phyloP scores from a whole-genome alignment of 306 rosid genomes.

The Trichosanthes truncata region DNA sequence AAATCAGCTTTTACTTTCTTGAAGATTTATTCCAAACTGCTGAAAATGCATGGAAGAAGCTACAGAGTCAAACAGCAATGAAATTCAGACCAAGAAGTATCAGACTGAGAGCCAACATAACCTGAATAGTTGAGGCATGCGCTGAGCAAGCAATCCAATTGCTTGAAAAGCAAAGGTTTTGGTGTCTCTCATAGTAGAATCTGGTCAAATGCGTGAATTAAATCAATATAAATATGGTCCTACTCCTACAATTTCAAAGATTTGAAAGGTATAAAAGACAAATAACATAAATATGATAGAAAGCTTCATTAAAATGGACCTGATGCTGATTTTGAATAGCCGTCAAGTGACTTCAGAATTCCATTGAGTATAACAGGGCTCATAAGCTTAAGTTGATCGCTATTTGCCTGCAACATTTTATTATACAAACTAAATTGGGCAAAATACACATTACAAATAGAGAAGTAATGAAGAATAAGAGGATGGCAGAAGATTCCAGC shows the following conservation, averaged over 20 bases:
- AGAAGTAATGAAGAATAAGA: neutral
- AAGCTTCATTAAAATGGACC: constrained; percentile 31
- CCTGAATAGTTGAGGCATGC: constrained; percentile 94
- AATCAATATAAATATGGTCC: neutral
- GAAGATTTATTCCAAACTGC: neutral
- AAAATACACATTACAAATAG: neutral
- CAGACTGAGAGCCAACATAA: constrained; percentile 15
- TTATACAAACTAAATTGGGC: neutral
- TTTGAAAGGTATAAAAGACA: neutral
- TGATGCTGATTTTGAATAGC: constrained; percentile 51
- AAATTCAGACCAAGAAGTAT: neutral
- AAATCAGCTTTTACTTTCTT: neutral
- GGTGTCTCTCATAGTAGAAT: constrained; percentile 62
- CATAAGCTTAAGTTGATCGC: constrained; percentile 80
- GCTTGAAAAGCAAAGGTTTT: constrained; percentile 87
- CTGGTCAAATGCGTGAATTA: constrained; percentile 29
- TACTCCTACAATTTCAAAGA: constrained; percentile 11
- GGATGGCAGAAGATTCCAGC: neutral
- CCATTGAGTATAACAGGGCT: constrained; percentile 90
- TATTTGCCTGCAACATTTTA: constrained; percentile 48
- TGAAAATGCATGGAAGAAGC: constrained; percentile 1
- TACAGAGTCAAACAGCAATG: neutral
- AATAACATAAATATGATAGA: neutral
- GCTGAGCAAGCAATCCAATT: constrained; percentile 82
- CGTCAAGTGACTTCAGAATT: constrained; percentile 86